Conservation (phyloP, 1,284 basidiomycete genomes). For the Melampsora occidentalis region DNA sequence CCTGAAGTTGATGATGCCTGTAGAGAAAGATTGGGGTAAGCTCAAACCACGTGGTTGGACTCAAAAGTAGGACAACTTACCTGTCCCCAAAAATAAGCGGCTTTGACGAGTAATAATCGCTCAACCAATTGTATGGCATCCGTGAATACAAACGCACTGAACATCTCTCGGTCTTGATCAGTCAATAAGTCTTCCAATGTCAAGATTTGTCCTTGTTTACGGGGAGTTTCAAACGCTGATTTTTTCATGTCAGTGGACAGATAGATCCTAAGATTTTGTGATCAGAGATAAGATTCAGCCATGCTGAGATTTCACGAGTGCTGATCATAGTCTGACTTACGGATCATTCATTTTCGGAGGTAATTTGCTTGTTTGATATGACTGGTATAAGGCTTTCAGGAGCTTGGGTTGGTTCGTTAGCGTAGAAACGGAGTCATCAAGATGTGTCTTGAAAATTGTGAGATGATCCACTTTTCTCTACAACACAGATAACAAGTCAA, state of each 20-base stretch:
- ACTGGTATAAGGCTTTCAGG: background rate
- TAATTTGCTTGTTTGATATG: background rate
- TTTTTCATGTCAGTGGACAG: background rate
- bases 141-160: conserved; percentile 1
- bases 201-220: background rate
- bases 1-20: background rate
- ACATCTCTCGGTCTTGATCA: conserved; percentile 1
- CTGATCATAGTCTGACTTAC: background rate
- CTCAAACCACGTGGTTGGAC: background rate
- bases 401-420: background rate
- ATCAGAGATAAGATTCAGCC: background rate
- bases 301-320: background rate
- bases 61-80: background rate
- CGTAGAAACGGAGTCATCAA: background rate
- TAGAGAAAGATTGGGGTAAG: background rate
- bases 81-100: background rate
- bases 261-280: background rate
- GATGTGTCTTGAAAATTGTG: background rate
- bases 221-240: background rate
- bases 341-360: background rate
- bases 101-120: background rate
- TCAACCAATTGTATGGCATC: conserved; percentile 1
- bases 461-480: background rate
- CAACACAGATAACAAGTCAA: background rate
- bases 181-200: conserved; percentile 1